Base-by-base conservation (phyloP, 1,139 yeast species). In the Schwanniomyces etchellsii region DNA sequence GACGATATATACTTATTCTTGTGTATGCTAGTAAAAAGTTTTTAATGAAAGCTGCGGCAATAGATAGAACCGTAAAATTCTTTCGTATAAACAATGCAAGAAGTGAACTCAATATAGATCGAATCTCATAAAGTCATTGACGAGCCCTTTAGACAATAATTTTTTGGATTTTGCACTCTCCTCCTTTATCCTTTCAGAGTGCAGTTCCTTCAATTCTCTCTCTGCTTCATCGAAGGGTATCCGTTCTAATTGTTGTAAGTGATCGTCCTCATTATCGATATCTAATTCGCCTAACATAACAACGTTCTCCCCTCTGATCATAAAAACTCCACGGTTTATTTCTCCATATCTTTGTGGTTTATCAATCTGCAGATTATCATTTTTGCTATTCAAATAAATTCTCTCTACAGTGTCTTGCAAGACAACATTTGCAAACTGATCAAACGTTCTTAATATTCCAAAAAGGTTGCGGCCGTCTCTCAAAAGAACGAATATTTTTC, bases 251-350 rank as follows among this genome's bases (percentile, higher is more conserved):
- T 60, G 57, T 27, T 68, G 68, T 48, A 83, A 66, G 35, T 83
- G 81, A 38, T 66, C 75, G 49, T 83, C 95, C 55, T 89, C 96
- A 43, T 65, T 74, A 50, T 86, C 96, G 40, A 88, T 82, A 55
- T 91, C 96, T 33, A 91, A 73, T 53, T 91, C 97, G 14, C 98
- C 98, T 57, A 91, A 60, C 77, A 89, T 76, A n/a, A 89, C 94
- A 11, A 91, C 94, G 48, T 91, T 91, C 57, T 91, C 99, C 39
- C 99, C 98, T 60, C 98, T 82, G 24, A 93, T 82, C 66, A 93
- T 76, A 50, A 81, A 82, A 30, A 86, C 86, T 2, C 95, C 95
- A 33, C 86, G 72, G 35, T 72, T 70, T 16, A 64, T 67, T 54
- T 91, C 96, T 5, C 85, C 95, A 52, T 78, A 91, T 43, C 61